Evolutionary conservation across 2,329 filamentous ascomycete genomes (phyloP).

Genomic region (Dothistroma pini): DNA sequence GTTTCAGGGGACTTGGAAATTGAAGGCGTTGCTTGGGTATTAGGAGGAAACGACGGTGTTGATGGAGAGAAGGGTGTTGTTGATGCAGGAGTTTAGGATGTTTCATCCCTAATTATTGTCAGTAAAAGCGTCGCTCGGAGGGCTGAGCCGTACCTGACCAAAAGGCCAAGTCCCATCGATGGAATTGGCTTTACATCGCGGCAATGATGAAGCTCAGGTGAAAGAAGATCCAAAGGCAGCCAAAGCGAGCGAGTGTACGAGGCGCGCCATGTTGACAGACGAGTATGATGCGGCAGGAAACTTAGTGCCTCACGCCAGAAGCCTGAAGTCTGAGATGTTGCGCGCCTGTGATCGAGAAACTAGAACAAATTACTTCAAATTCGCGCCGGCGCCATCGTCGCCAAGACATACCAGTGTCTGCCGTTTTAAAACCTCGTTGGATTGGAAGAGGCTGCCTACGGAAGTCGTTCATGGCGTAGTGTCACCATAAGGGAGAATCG

Average conservation of each 20-base stretch:
- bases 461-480: neutral
- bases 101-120: constrained; percentile 6
- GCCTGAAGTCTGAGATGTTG: neutral
- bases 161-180: neutral
- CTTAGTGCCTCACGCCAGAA: no score
- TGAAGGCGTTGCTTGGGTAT: constrained; percentile 31
- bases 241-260: neutral
- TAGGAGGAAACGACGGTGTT: constrained; percentile 33
- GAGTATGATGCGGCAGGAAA: neutral
- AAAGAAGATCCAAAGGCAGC: neutral
- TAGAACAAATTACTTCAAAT: neutral
- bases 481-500: neutral
- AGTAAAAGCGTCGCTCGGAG: neutral
- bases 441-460: neutral
- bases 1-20: constrained; percentile 27
- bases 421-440: neutral
- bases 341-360: neutral
- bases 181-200: neutral
- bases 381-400: neutral
- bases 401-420: neutral
- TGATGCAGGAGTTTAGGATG: constrained; percentile 13
- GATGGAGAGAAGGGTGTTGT: constrained; percentile 26
- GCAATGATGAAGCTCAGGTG: neutral
- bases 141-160: neutral
- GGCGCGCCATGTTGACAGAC: neutral